Base-by-base conservation (phyloP, 192 early-diverging fungal genomes). In the Podila clonocystis region DNA sequence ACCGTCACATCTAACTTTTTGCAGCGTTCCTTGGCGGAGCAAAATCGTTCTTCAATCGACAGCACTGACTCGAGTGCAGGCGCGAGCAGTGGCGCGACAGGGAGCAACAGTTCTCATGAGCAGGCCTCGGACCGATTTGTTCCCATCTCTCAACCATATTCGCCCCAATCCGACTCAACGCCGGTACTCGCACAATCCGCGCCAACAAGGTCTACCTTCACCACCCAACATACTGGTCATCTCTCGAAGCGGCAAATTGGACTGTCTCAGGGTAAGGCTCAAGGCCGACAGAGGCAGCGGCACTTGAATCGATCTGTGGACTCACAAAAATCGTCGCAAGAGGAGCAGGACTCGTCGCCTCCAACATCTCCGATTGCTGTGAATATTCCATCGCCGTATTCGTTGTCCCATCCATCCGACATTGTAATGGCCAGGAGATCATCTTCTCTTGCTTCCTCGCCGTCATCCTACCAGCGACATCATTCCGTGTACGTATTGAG, bases 331-430 rank as follows among this genome's bases (percentile, higher is more conserved):
- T 80, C 77, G 29, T 69, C 64, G 20, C 65, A 50, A 7, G 77
- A 80, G 55, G 77, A 80, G 26, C 77, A 80, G 26, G 77, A 80
- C 30, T 69, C 62, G 7, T 80, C 77, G 11, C 77, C 77, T n/a
- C 77, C 77, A 13, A 65, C 60, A 7, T 80, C 77, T 2, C 77
- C 77, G 0, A 69, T 67, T 9, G 70, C 70, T 19, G 66, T 67
- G 24, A 73, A 73, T 36, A 65, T 69, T 33, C 71, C 70, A 26
- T 80, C 77, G 3, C 62, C 77, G 24, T 80, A 80, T 17, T 73
- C 70, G 6, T 48, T 69, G 2, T 15, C 66, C 2, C 66, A 63
- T 26, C 77, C 77, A n/a, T 71, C 77, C 28, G 77, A 80, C 28
- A 73, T 69, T 9, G 70, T 67, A n/a, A 61, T 33, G 0, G 62